Evolutionary conservation across 2,329 filamentous ascomycete species (phyloP), one percentile per base, ranked within the genome.

Genomic region (Cercospora sp.): DNA sequence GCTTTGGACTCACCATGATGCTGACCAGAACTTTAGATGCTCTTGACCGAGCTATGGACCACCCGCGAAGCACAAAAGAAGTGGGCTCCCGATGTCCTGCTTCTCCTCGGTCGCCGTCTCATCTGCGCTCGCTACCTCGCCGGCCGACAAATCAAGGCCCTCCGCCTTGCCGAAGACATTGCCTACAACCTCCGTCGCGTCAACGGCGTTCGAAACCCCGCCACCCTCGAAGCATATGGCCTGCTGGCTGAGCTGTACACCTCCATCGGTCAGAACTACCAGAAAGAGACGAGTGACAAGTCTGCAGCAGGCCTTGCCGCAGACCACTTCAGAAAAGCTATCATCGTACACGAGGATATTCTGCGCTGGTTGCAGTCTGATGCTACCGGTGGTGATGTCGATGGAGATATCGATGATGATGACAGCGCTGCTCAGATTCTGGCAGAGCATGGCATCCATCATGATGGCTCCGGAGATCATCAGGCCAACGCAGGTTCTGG

Each of bases 131-230:
- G 84, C 60, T 86, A 84, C 78, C 81, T 83, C 51, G 81, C 82
- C 33, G 81, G 81, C 48, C 78, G 82, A 57, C 80, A 82, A 55
- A 77, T 81, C 68, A 78, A 78, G 2, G 80, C 82, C 10, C 79
- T 82, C 51, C 79, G 80, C 61, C 81, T 87, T 1, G 83, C 81
- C 75, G 84, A 85, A 72, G 83, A 85, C 73, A 85, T 87, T 66
- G 83, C 82, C 45, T 87, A 87, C 79, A 87, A 87, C 73, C 79
- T 86, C 69, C 82, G 83, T 10, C 83, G 85, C 23, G 84, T 84
- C 5, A 84, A 84, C 75, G 85, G 85, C 3, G 80, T 80, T 31
- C 79, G 80, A 8, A 81, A 85, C 55, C 79, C 79, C 0, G 78
- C 82, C 30, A 85, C 84, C 0, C 74, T 86, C 63, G 82, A 85